Evolutionary conservation across 2,329 filamentous ascomycete species (phyloP), one percentile per base, ranked within the genome.

Genomic region (Epichloe uncinata): DNA sequence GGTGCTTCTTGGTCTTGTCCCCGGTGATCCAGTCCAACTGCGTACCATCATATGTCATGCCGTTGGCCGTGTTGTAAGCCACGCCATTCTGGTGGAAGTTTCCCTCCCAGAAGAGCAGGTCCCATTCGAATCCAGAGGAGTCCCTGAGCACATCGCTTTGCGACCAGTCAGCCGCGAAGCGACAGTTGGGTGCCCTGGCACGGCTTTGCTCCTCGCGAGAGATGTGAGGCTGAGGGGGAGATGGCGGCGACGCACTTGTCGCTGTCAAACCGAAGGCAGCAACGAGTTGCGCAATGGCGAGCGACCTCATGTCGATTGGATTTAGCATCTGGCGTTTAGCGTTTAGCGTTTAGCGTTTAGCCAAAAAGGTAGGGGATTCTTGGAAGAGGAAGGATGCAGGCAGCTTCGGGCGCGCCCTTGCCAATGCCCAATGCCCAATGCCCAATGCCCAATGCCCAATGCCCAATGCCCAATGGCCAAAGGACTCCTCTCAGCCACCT

Each of bases 81-180:
- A 71, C 59, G 20, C 66, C 61, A 46, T 70, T 63, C 45, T 67
- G 64, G 47, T 71, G 68, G 35, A 71, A 71, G 22, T 67, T 62
- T n/a, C 66, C 69, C 52, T 72, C 69, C 68, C 68, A 71, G 53
- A 66, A 69, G 13, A 71, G 52, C 15, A 70, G 52, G 45, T 69
- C 62, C 54, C 59, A 62, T 26, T 63, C 58, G 30, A 70, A 69
- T 2, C 58, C 55, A 9, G 61, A 55, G 0, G 65, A 55, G 6
- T 60, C 52, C 12, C 55, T 47, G 4, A 69, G 53, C 6, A 64
- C 56, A 7, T 64, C 52, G 1, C 60, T 47, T 12, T 61, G 60
- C 0, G 61, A 57, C 62, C 61, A 65, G 5, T 63, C 49, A 0
- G 57, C 50, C 0, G 57, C 61, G 46, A 64, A 64, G 1, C 62